Percentiles rank a stretch among this genome's conserved stretches.
phyloP scores from a whole-genome alignment of 495 filamentous ascomycete species.

The Clavariopsis aquatica region DNA sequence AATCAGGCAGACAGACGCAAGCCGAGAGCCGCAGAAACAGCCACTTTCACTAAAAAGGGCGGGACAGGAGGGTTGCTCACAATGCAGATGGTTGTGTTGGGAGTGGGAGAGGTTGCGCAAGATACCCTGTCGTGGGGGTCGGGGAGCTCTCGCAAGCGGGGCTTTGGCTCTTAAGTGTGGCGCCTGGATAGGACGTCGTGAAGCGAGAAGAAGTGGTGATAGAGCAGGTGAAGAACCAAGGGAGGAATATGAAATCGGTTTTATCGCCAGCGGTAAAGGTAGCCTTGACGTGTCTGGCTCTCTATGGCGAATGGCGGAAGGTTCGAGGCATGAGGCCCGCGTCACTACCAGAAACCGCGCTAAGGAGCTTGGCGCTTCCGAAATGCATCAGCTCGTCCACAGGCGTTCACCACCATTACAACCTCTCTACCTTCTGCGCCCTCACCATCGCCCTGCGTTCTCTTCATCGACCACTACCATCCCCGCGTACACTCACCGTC shows the following conservation, averaged over 20 bases:
- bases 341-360: background rate
- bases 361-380: conserved; percentile 1
- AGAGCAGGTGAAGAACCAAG: background rate
- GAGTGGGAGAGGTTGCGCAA: background rate
- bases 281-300: conserved; percentile 30
- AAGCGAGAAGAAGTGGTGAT: background rate
- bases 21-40: background rate
- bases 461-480: background rate
- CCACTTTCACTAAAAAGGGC: background rate
- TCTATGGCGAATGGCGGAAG: conserved; percentile 21
- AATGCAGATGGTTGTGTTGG: conserved; percentile 5
- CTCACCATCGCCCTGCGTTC: conserved; percentile 1
- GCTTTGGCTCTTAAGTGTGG: background rate
- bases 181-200: background rate
- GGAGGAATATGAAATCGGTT: background rate
- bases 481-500: background rate
- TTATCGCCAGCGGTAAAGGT: background rate
- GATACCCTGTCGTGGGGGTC: background rate
- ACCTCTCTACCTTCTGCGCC: conserved; percentile 6
- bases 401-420: conserved; percentile 25
- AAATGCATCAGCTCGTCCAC: conserved; percentile 14
- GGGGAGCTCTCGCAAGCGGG: conserved; percentile 17
- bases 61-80: background rate
- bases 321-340: conserved; percentile 1
- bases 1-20: background rate